Evolutionary conservation across 495 filamentous ascomycete genomes (phyloP), one percentile per base, ranked within the genome.

Genomic region (Astrothelium subdiscretum): DNA sequence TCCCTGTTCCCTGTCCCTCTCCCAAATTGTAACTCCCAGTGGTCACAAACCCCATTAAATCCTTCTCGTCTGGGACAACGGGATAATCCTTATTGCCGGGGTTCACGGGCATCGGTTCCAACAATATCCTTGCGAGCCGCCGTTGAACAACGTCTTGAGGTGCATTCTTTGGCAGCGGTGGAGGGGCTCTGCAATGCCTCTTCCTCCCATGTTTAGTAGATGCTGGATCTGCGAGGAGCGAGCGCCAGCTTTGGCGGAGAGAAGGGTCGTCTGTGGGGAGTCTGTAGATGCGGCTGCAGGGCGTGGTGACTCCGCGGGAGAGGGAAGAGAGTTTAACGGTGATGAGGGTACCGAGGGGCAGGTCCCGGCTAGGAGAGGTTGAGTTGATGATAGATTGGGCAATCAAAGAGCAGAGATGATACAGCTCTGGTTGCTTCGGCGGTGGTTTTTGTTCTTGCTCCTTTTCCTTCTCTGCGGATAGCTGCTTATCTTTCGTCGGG

Each of bases 11-110:
- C 68, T 79, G 80, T 1, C 92, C 94, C 62, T 91, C 83, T 5
- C 83, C 84, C 2, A 97, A 78, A 65, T 88, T 88, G 65, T 87
- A 96, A 58, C 88, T 87, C 1, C 92, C 94, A 1, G 86, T 88
- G 26, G 91, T 96, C 24, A 97, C 85, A 70, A 96, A 98, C 0
- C 94, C 94, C 42, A 98, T 87, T 31, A 97, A 76, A 69, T 96
- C 90, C 15, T 81, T 79, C 63, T 88, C 87, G 1, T 75, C 73
- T 0, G 94, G 94, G 4, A 89, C 83, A 0, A 81, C 69, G 0
- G 89, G 83, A 62, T 89, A 83, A 0, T 79, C 79, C 35, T 77
- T 73, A 24, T 78, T 69, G 4, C 74, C 76, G 32, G 72, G 63
- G 71, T 77, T 67, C 62, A 75, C 44, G 18, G 52, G 63, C 31